These are phyloP conservation scores for Punica granatum DNA, from an alignment of 345 rosid species.

Conservation along the genomic window DNA sequence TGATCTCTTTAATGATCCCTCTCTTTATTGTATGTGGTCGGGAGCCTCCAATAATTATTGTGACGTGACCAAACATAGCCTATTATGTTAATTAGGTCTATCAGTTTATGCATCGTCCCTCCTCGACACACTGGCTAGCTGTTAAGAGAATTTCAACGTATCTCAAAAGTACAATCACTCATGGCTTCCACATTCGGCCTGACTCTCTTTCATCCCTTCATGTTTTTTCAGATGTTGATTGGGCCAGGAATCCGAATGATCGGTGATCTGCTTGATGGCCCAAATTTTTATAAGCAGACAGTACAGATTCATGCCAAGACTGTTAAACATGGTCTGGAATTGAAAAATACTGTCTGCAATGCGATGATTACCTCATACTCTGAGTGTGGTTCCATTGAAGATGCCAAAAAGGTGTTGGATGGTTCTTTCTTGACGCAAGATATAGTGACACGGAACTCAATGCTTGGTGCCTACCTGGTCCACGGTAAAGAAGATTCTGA, in stretches of 20 bases:
- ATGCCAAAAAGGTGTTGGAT: slow-evolving; percentile 52
- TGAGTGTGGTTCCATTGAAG: slow-evolving; percentile 46
- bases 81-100: neutral
- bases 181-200: neutral
- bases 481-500: slow-evolving; percentile 47
- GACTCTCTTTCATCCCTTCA: neutral
- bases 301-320: slow-evolving; percentile 56
- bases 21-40: neutral
- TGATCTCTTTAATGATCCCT: neutral
- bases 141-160: neutral
- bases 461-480: slow-evolving; percentile 50
- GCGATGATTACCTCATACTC: slow-evolving; percentile 58
- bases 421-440: slow-evolving; percentile 33
- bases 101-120: neutral
- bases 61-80: neutral
- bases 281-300: slow-evolving; percentile 22
- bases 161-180: neutral
- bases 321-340: slow-evolving; percentile 39
- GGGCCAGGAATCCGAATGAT: neutral
- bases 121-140: neutral
- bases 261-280: slow-evolving; percentile 40
- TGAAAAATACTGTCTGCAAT: slow-evolving; percentile 44
- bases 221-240: neutral
- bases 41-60: neutral
- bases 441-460: slow-evolving; percentile 68